A percentile compares a stretch with the other conserved stretches of the same genome.
These are phyloP conservation scores for Peronospora farinosa DNA, from an alignment of 352 stramenopile species.

Conservation along the genomic window DNA sequence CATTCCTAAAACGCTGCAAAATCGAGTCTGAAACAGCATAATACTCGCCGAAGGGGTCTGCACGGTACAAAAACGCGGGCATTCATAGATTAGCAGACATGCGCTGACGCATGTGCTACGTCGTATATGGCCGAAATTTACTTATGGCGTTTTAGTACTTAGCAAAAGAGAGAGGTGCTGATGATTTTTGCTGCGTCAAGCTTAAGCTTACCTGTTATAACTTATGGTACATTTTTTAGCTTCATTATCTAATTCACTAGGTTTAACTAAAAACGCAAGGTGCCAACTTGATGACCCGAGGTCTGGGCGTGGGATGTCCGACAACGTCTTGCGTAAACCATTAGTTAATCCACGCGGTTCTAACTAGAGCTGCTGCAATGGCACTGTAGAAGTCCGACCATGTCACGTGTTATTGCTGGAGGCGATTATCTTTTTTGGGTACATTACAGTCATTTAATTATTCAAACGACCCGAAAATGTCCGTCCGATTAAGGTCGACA, in stretches of 20 bases:
- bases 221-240: background rate
- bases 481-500: too few relatives aligned
- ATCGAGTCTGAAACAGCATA: constrained; percentile 12
- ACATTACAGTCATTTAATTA: too few relatives aligned
- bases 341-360: background rate
- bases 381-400: background rate
- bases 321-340: background rate
- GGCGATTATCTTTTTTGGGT: too few relatives aligned
- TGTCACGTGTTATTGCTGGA: too few relatives aligned
- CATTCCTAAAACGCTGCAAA: constrained; percentile 17
- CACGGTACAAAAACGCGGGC: background rate
- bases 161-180: background rate
- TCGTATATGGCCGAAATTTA: constrained; percentile 2
- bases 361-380: background rate
- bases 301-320: constrained; percentile 8
- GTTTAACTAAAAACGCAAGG: background rate
- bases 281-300: constrained; percentile 13
- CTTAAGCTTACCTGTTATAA: background rate
- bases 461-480: too few relatives aligned
- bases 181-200: background rate
- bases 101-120: constrained; percentile 12
- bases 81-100: background rate
- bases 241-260: background rate
- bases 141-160: background rate
- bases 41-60: background rate